These are phyloP conservation scores for Exserohilum turcica DNA, from an alignment of 2,329 filamentous ascomycete species.

Conservation along the genomic window DNA sequence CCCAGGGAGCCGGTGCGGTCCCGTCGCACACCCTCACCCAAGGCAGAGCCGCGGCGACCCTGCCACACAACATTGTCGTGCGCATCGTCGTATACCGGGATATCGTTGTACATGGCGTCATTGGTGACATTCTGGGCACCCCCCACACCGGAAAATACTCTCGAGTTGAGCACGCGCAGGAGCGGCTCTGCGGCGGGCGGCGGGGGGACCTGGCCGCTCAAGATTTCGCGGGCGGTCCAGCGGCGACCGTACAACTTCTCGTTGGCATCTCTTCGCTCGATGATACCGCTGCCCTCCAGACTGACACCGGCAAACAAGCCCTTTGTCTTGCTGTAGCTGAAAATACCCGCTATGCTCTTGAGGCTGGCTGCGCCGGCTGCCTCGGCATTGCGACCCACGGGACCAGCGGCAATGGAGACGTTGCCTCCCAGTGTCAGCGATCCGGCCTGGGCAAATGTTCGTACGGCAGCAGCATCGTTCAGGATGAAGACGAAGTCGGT, in stretches of 20 bases:
- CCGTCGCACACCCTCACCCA: conserved; percentile 67
- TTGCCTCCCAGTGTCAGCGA: conserved; percentile 94
- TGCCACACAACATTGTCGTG: conserved; percentile 88
- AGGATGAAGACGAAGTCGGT: conserved; percentile 98
- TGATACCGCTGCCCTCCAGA: conserved; percentile 88
- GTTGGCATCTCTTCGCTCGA: conserved; percentile 95
- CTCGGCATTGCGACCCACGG: conserved; percentile 92
- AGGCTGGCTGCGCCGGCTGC: conserved; percentile 92
- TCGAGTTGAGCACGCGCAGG: conserved; percentile 81
- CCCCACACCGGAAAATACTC: conserved; percentile 75
- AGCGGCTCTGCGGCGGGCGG: conserved; percentile 84
- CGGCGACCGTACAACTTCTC: conserved; percentile 90
- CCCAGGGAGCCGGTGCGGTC: conserved; percentile 52
- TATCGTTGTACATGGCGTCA: conserved; percentile 76
- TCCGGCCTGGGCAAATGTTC: conserved; percentile 90
- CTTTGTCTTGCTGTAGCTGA: conserved; percentile 98
- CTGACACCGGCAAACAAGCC: conserved; percentile 95
- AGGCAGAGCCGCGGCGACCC: conserved; percentile 70
- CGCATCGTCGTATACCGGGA: conserved; percentile 82
- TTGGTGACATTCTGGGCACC: conserved; percentile 29
- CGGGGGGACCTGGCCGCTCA: conserved; percentile 76
- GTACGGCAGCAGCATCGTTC: conserved; percentile 87
- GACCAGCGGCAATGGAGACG: conserved; percentile 92
- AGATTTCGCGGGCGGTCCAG: conserved; percentile 79
- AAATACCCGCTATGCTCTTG: conserved; percentile 86